Conservation (phyloP, 1,284 basidiomycete species). For the Ceratobasidium papillatum region DNA sequence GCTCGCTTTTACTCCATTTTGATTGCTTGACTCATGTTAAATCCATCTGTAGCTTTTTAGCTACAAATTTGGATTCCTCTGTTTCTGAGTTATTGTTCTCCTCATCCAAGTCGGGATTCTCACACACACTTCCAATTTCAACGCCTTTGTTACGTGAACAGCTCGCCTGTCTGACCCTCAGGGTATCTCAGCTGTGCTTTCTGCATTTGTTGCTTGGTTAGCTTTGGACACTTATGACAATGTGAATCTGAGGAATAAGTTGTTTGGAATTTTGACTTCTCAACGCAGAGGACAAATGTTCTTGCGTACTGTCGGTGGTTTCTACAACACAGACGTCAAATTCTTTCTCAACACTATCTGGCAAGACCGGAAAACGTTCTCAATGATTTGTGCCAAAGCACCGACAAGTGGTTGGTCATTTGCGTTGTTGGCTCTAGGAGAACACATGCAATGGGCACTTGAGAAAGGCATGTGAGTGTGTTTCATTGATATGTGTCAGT, state of each 20-base stretch:
- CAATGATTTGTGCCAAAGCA: background rate
- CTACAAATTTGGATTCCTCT: slow-evolving; percentile 13
- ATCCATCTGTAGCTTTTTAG: slow-evolving; percentile 4
- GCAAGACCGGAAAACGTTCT: slow-evolving; percentile 3
- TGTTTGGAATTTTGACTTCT: slow-evolving; percentile 2
- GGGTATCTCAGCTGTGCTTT: background rate
- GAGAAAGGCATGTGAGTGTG: background rate
- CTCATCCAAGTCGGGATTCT: slow-evolving; percentile 20
- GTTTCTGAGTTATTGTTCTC: slow-evolving; percentile 2
- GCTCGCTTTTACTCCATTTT: background rate
- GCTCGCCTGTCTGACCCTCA: background rate
- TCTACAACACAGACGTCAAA: background rate
- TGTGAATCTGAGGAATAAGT: background rate
- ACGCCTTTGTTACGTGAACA: background rate
- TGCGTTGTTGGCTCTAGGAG: slow-evolving; percentile 12
- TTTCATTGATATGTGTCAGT: background rate
- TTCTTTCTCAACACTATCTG: slow-evolving; percentile 15
- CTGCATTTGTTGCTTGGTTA: background rate
- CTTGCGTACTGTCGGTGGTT: background rate
- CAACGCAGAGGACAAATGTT: slow-evolving; percentile 9
- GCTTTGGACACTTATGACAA: background rate
- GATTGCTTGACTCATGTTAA: background rate
- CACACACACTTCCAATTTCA: background rate
- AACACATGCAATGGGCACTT: slow-evolving; percentile 9
- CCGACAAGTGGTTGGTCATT: slow-evolving; percentile 8